Percentiles rank a stretch among this genome's conserved stretches.
These are phyloP conservation scores for Penicillium psychrofluorescens DNA, from an alignment of 495 filamentous ascomycete species.

Conservation along the genomic window DNA sequence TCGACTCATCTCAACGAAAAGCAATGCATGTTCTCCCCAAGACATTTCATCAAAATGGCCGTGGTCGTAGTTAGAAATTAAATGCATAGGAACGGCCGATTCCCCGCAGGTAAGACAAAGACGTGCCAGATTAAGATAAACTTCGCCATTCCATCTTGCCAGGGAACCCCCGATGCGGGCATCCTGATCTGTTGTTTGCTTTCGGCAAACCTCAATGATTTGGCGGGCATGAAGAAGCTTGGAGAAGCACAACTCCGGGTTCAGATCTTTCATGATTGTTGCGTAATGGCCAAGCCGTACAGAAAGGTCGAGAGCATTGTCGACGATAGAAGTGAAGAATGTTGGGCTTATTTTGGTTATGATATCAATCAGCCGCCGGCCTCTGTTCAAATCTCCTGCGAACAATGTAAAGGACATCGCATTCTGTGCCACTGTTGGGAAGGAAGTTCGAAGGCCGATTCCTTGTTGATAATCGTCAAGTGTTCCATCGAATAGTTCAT, in stretches of 20 bases:
- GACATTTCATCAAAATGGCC: slow-evolving; percentile 11
- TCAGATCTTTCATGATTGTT: slow-evolving; percentile 9
- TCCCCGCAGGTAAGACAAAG: slow-evolving; percentile 7
- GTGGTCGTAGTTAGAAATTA: slow-evolving; percentile 7
- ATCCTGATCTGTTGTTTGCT: slow-evolving; percentile 14
- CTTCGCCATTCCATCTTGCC: slow-evolving; percentile 4
- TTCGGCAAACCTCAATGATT: slow-evolving; percentile 10
- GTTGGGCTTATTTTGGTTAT: slow-evolving; percentile 9
- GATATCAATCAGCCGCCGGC: slow-evolving; percentile 5
- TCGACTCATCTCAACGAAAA: slow-evolving; percentile 17
- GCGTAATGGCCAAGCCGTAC: slow-evolving; percentile 5
- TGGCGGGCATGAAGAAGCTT: slow-evolving; percentile 12
- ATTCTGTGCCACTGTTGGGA: slow-evolving; percentile 6
- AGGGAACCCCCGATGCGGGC: slow-evolving; percentile 8
- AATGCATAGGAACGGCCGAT: background rate
- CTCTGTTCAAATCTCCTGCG: slow-evolving; percentile 8
- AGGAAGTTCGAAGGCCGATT: background rate
- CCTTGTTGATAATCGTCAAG: slow-evolving; percentile 8
- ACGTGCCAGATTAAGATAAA: slow-evolving; percentile 12
- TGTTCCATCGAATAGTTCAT: slow-evolving; percentile 11
- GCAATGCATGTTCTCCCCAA: slow-evolving; percentile 19
- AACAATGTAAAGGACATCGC: slow-evolving; percentile 8
- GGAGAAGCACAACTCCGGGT: slow-evolving; percentile 9
- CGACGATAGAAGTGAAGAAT: slow-evolving; percentile 9
- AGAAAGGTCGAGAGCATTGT: slow-evolving; percentile 7